These are phyloP conservation scores for Excoecaria cochinchinensis DNA, from an alignment of 345 rosid genomes.

Conservation along the genomic window DNA sequence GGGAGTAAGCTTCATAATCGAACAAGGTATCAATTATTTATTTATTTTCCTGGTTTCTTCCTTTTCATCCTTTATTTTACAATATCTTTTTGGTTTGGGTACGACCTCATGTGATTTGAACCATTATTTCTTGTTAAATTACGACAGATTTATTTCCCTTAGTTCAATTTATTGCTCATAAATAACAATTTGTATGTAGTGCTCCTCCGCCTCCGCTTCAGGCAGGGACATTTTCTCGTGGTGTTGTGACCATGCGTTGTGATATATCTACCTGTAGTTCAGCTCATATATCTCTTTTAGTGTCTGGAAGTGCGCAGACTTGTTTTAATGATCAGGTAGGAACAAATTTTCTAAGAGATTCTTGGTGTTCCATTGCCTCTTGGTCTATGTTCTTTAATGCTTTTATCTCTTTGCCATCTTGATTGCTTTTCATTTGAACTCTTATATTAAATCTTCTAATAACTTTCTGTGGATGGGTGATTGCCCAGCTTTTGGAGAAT, in stretches of 20 bases:
- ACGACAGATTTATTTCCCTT: not conserved
- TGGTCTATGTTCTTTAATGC: not conserved
- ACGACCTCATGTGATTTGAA: not conserved
- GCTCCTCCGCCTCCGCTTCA: constrained; percentile 99
- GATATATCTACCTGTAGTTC: constrained; percentile 89
- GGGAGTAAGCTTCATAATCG: constrained; percentile 96
- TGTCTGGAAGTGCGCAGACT: constrained; percentile 96
- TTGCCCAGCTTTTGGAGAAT: constrained; percentile 83
- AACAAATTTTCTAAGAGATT: constrained; percentile 5
- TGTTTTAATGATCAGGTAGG: constrained; percentile 98
- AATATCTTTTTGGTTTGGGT: not conserved
- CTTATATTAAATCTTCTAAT: not conserved
- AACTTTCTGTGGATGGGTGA: constrained; percentile 10
- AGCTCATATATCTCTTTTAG: constrained; percentile 86
- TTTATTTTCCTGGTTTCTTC: constrained; percentile 1
- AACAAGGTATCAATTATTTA: constrained; percentile 59
- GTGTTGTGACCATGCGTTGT: constrained; percentile 98
- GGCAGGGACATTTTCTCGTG: constrained; percentile 98
- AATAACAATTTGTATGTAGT: constrained; percentile 47
- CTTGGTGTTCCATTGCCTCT: not conserved
- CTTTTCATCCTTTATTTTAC: constrained; percentile 2
- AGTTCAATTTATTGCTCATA: constrained; percentile 3
- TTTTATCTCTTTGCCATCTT: not conserved
- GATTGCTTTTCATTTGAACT: constrained; percentile 1
- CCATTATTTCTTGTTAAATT: not conserved